Percentiles rank a stretch among this genome's conserved stretches.
Evolutionary conservation across 2,329 filamentous ascomycete species (phyloP).

Genomic region (Clarireedia homoeocarpa): DNA sequence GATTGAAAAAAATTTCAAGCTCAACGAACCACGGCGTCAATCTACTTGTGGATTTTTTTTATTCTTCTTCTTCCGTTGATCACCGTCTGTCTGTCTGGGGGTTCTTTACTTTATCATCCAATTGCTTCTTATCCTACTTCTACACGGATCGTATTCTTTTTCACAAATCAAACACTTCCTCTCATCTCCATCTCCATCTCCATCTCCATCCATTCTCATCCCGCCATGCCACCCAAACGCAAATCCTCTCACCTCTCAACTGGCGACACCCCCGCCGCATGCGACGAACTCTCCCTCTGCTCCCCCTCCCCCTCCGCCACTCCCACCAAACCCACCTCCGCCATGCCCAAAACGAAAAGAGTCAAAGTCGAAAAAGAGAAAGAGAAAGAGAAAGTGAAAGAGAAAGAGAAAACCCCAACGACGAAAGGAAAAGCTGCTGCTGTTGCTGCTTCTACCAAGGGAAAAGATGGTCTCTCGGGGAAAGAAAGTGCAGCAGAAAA

Average conservation of each 20-base stretch:
- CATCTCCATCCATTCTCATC: neutral
- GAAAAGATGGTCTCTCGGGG: conserved; percentile 6
- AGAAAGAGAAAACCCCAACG: conserved; percentile 2
- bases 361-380: conserved; percentile 4
- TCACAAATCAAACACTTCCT: neutral
- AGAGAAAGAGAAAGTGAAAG: neutral
- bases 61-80: no score
- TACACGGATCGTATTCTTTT: neutral
- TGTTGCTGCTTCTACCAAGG: neutral
- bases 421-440: conserved; percentile 11
- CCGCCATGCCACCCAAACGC: conserved; percentile 5
- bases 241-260: conserved; percentile 1
- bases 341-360: conserved; percentile 1
- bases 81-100: no score
- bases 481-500: neutral
- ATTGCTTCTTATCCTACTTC: no score
- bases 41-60: no score
- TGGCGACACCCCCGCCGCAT: conserved; percentile 1
- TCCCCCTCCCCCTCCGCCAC: neutral
- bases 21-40: no score
- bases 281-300: neutral
- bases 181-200: neutral
- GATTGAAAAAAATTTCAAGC: no score
- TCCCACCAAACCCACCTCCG: neutral
- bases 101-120: no score